phyloP scores from a whole-genome alignment of 306 rosid genomes.

The Biancaea sappan region DNA sequence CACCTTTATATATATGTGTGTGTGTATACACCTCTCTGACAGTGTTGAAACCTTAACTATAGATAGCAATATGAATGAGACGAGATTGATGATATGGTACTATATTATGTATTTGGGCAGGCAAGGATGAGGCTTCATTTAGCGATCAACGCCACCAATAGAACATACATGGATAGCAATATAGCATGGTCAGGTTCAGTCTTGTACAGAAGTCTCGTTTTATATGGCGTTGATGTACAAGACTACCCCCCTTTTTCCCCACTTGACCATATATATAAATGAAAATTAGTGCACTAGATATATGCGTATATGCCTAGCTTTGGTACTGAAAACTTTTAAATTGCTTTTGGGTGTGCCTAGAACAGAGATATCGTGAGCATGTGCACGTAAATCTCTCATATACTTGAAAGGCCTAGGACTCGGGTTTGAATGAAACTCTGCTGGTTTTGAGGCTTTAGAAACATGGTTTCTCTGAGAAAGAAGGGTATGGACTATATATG shows the following conservation, averaged over 20 bases:
- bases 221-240: conserved; percentile 63
- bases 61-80: conserved; percentile 29
- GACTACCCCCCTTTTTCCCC: conserved; percentile 60
- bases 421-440: conserved; percentile 27
- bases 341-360: conserved; percentile 7
- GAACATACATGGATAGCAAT: conserved; percentile 65
- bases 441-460: conserved; percentile 27
- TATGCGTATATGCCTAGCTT: background rate
- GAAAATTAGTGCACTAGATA: background rate
- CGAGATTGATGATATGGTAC: conserved; percentile 58
- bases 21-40: background rate
- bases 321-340: conserved; percentile 2
- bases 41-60: conserved; percentile 42
- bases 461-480: conserved; percentile 43
- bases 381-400: background rate
- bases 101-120: conserved; percentile 67
- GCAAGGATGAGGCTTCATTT: conserved; percentile 64
- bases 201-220: conserved; percentile 81
- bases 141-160: conserved; percentile 52
- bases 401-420: conserved; percentile 34
- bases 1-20: background rate
- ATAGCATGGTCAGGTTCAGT: conserved; percentile 75
- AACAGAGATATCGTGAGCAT: background rate
- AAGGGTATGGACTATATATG: conserved; percentile 36
- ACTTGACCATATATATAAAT: conserved; percentile 12